Base-by-base conservation (phyloP, 805 yeast genomes). In the Hanseniaspora pseudoguilliermondii region DNA sequence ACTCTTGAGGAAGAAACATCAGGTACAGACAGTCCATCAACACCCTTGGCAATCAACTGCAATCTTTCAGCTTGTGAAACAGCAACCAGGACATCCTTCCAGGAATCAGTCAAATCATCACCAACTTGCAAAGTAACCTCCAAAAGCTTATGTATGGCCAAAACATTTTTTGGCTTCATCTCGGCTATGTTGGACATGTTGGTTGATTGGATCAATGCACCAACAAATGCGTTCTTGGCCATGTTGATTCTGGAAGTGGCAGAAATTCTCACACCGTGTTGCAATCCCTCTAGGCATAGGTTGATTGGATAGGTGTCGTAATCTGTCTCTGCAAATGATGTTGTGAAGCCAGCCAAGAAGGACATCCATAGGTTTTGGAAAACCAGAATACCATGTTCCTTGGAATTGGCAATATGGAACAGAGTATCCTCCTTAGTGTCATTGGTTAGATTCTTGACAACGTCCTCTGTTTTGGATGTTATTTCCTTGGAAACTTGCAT, bases 351-450 rank as follows among this genome's bases (percentile, higher is more conserved):
- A 7, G 97, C 97, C 61, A 93, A 75, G 49, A 93, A 79, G 0
- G 97, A 88, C 96, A 95, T 90, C 99, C 99, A 93, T 46, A 86
- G 72, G 18, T 87, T 87, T 63, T 91, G 96, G 70, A 93, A 91
- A 65, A 95, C 86, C 1, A 97, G 90, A 65, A 79, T 84, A 16
- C 91, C 95, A 66, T 91, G 96, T 62, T 88, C 95, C 16, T 86
- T 79, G 64, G 86, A 91, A 1, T 89, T 79, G 0, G 97, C 97
- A 20, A 83, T 80, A 67, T 87, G 86, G 65, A 82, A 90, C 0
- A 79, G 75, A 20, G 69, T 70, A 34, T 73, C 71, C 23, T 73
- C 70, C 46, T 73, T 76, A 52, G 69, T 72, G 43, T 73, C 63
- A 60, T 73, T 77, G 47, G 84, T 82, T 59, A 87, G 69, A 49